These are phyloP conservation scores for Chionographis japonica DNA, from an alignment of 106 monocot species.

Conservation along the genomic window DNA sequence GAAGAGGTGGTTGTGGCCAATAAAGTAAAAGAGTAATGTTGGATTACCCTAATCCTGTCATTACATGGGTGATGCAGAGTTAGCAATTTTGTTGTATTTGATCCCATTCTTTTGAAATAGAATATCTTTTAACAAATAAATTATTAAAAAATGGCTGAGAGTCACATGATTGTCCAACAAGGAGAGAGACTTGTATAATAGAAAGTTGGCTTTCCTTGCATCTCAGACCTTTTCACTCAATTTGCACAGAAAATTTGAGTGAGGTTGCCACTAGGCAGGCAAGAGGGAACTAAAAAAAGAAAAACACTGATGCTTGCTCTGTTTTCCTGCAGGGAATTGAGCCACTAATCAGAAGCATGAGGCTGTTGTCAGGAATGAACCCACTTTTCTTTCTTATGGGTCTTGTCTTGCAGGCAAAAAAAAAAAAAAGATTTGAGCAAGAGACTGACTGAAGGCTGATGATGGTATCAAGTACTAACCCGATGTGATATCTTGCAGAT, in stretches of 20 bases:
- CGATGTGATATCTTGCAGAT: no score
- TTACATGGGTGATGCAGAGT: slow-evolving; percentile 6
- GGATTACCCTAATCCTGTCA: neutral
- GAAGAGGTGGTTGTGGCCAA: neutral
- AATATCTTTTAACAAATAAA: neutral
- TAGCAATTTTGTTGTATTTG: slow-evolving; percentile 15
- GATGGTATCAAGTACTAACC: neutral
- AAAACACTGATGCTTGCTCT: neutral
- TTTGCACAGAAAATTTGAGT: slow-evolving; percentile 11
- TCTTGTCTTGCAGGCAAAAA: neutral
- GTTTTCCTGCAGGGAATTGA: no score
- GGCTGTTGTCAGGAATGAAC: slow-evolving; percentile 12
- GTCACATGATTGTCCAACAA: slow-evolving; percentile 15
- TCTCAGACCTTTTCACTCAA: neutral
- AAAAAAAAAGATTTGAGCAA: slow-evolving; percentile 6
- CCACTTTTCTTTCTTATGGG: neutral
- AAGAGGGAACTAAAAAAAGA: no score
- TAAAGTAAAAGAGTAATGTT: neutral
- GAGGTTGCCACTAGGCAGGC: neutral
- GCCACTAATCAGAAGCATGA: neutral
- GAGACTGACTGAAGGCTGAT: slow-evolving; percentile 11
- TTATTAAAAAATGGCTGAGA: neutral
- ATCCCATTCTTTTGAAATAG: neutral
- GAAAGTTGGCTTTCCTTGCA: slow-evolving; percentile 9
- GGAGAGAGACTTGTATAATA: neutral